These are phyloP conservation scores for Stemphylium lycopersici DNA, from an alignment of 2,329 filamentous ascomycete species.

Conservation along the genomic window DNA sequence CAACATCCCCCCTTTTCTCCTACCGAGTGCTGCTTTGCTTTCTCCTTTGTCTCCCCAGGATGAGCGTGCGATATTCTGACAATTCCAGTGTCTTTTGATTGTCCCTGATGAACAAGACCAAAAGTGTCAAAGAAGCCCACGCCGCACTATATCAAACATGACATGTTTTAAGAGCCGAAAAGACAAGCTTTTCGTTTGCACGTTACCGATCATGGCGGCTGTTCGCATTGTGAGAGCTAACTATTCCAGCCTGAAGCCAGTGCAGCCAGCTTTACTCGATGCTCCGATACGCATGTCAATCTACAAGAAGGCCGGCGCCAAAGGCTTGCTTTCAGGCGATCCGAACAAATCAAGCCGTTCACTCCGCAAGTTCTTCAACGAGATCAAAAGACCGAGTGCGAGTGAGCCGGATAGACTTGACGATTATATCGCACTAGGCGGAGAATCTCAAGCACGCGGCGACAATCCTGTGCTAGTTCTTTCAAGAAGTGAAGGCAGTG, in stretches of 20 bases:
- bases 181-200: not conserved
- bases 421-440: not conserved
- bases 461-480: conserved; percentile 4
- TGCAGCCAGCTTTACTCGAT: conserved; percentile 6
- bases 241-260: not conserved
- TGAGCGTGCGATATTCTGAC: not conserved
- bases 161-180: not conserved
- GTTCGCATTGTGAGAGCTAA: not conserved
- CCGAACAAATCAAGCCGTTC: conserved; percentile 3
- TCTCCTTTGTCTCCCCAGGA: conserved; percentile 2
- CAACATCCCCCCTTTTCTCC: too few species aligned
- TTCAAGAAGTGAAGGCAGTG: conserved; percentile 1
- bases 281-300: conserved; percentile 9
- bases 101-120: not conserved
- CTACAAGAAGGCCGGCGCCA: conserved; percentile 2
- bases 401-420: not conserved
- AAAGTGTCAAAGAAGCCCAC: not conserved
- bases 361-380: conserved; percentile 10
- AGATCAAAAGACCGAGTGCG: conserved; percentile 7
- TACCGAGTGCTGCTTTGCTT: too few species aligned
- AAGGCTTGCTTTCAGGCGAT: not conserved
- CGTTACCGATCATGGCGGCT: not conserved
- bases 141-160: not conserved
- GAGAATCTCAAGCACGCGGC: not conserved
- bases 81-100: not conserved